Base-by-base conservation (phyloP, 2,329 filamentous ascomycete genomes). In the Trichoderma sp. region DNA sequence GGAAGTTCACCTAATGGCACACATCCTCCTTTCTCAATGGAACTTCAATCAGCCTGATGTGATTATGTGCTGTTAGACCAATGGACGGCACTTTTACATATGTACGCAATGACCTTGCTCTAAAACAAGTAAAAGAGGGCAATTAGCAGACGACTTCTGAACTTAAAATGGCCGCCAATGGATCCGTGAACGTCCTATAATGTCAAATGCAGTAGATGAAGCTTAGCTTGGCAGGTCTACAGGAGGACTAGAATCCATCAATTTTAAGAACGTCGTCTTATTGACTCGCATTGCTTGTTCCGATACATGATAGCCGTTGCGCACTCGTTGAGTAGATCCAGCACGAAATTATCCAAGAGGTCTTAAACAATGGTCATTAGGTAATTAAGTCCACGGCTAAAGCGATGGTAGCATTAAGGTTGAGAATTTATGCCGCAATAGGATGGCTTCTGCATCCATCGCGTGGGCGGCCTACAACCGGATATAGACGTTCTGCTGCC, bases 401-500 rank as follows among this genome's bases (percentile, higher is more conserved):
- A n/a, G 24, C 5, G 13, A 19, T 14, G 35, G n/a, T 55, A 40
- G 40, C 7, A 29, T 16, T 4, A 64, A 55, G 31, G 16, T n/a
- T 7, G n/a, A 37, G 33, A 21, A 5, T 33, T 31, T 64, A 55
- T 7, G 10, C 61, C 61, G 10, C 47, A 55, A 55, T 29, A 4
- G 24, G 61, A 55, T 55, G 19, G 49, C 13, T 40, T 8, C 49
- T 24, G 61, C 47, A 10, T 16, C 49, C 33, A 55, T 64, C n/a
- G 61, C 61, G 61, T 40, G 61, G 61, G 61, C 33, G 61, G 61
- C 61, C 61, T 64, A 64, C 61, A 64, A 29, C 47, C 61, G 60
- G 13, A n/a, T 53, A 49, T 33, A 55, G 33, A 49, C 31, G 33
- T 6, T 53, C 29, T 33, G n/a, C 31, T 31, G 31, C 21, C 53